These are phyloP conservation scores for Grammothele lineata DNA, from an alignment of 768 basidiomycete genomes.

Conservation along the genomic window DNA sequence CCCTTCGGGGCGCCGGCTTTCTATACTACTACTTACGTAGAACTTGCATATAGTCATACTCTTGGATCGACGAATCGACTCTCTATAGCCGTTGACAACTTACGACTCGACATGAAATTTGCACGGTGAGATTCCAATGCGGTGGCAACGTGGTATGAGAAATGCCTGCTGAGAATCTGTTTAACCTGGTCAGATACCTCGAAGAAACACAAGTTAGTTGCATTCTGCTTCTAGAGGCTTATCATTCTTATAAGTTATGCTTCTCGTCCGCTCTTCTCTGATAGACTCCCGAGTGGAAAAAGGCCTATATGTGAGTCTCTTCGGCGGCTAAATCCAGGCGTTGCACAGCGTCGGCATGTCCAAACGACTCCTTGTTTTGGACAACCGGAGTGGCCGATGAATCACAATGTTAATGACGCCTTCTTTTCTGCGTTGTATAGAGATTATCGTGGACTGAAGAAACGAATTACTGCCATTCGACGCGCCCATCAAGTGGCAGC, in stretches of 20 bases:
- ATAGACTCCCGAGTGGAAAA: slow-evolving; percentile 16
- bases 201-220: slow-evolving; percentile 11
- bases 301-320: slow-evolving; percentile 9
- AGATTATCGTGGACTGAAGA: slow-evolving; percentile 71
- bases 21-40: too few species aligned
- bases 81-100: too few species aligned
- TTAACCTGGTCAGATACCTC: slow-evolving; percentile 5
- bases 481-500: slow-evolving; percentile 10
- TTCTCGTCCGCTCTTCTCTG: background rate
- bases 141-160: too few species aligned
- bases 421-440: slow-evolving; percentile 30
- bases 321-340: background rate
- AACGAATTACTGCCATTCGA: slow-evolving; percentile 53
- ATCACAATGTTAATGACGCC: too few species aligned
- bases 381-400: slow-evolving; percentile 60
- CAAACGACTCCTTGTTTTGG: slow-evolving; percentile 27
- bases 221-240: background rate
- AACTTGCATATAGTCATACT: too few species aligned
- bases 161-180: too few species aligned
- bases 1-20: too few species aligned
- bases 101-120: slow-evolving; percentile 9
- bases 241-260: background rate
- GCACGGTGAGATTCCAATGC: slow-evolving; percentile 10
- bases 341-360: too few species aligned
- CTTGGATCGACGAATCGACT: too few species aligned